Conservation (phyloP, 164 flowering plant species). For the Liriodendron chinense region DNA sequence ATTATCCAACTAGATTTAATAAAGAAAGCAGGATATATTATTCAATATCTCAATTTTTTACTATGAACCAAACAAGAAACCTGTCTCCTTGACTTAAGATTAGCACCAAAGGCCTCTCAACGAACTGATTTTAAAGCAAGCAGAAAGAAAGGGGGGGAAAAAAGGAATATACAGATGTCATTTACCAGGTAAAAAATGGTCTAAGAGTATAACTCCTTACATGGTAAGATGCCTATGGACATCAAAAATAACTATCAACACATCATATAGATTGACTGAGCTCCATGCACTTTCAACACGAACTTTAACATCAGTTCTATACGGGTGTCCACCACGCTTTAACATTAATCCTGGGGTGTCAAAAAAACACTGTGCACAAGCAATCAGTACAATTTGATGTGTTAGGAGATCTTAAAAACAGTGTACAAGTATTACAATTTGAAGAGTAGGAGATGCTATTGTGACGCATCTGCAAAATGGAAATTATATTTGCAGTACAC, state of each 20-base stretch:
- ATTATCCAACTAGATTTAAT: no score
- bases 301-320: conserved; percentile 55
- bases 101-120: not conserved
- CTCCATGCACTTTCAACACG: conserved; percentile 91
- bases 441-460: no score
- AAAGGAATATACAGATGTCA: not conserved
- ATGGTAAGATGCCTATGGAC: conserved; percentile 80
- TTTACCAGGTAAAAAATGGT: not conserved
- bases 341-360: conserved; percentile 95
- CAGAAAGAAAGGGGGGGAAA: no score
- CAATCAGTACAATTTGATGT: conserved; percentile 12
- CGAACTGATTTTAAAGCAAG: not conserved
- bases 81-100: not conserved
- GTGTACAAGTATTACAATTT: no score
- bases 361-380: conserved; percentile 78
- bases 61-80: not conserved
- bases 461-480: not conserved
- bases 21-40: no score
- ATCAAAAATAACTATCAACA: conserved; percentile 89
- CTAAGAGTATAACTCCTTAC: conserved; percentile 28
- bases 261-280: conserved; percentile 71
- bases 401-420: no score
- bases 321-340: conserved; percentile 55
- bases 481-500: not conserved
- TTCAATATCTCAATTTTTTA: no score